Base-by-base conservation (phyloP, 2,329 filamentous ascomycete species). In the Lachnellula subtilissima region DNA sequence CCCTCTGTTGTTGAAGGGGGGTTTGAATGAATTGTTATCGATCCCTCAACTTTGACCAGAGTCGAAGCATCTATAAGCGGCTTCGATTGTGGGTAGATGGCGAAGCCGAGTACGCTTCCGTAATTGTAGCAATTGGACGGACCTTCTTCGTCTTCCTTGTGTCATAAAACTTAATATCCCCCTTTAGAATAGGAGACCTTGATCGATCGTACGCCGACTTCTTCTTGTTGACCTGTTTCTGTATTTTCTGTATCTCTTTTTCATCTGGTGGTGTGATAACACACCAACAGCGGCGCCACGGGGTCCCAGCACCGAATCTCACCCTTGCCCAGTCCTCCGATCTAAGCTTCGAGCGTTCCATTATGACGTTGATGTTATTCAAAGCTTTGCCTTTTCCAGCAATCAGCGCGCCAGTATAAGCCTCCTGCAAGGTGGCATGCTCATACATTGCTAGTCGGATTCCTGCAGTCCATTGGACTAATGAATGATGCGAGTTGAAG, bases 271-370 rank as follows among this genome's bases (percentile, higher is more conserved):
- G 94, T 6, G 85, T 84, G 56, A 97, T 89, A 53, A 97, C 92
- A 72, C 92, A 97, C 92, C 93, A 99, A 73, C 92, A 99, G 40
- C 93, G 87, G 69, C 89, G 85, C 94, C 94, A 99, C 0, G 93
- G 92, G 9, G 94, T 96, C 48, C 94, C 94, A 35, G 94, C 92
- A 42, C 94, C 94, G 67, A 99, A 99, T 57, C 94, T 83, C 51
- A 99, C 94, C 60, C 94, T 83, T 17, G 92, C 91, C 94, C 94
- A 99, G 68, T 96, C 91, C 70, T 96, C 91, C 42, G 89, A 84
- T 65, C 85, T 87, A 64, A 89, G 82, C 55, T 81, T 85, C 19
- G 88, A 82, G 48, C 89, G 84, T 64, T 95, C 90, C 81, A 97
- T 88, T 62, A 99, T 93, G 25, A 85, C 74, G 64, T 87, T 88